Percentiles rank a stretch among this genome's conserved stretches.
Conservation (phyloP, 768 basidiomycete genomes). For the Kwoniella dendrophila region DNA sequence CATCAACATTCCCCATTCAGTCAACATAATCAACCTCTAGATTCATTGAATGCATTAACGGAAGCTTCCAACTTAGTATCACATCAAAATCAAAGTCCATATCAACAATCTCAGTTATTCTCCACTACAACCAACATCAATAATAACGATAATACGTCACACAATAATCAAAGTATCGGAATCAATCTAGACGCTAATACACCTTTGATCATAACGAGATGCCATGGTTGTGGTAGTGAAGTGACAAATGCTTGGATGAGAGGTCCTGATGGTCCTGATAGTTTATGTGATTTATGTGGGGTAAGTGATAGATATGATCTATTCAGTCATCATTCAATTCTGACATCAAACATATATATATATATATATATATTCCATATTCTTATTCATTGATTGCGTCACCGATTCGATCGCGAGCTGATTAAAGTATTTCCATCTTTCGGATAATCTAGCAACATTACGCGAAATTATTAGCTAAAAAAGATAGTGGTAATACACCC, state of each 20-base stretch:
- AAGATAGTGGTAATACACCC: constrained; percentile 5
- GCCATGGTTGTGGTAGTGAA: constrained; percentile 40
- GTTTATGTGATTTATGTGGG: constrained; percentile 46
- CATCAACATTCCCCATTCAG: background rate
- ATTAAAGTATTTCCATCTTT: no score
- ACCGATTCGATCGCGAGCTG: no score
- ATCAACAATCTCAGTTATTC: background rate
- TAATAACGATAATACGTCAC: background rate
- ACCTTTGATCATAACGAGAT: constrained; percentile 13
- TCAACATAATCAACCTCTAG: background rate
- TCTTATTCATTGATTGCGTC: no score
- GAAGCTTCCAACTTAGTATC: constrained; percentile 13
- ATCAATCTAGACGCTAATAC: background rate
- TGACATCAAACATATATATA: no score
- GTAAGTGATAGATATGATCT: constrained; percentile 28
- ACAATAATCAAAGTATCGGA: background rate
- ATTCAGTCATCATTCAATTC: no score
- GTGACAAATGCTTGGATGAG: constrained; percentile 41
- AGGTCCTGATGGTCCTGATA: constrained; percentile 48
- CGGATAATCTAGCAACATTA: constrained; percentile 27
- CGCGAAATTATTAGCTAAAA: constrained; percentile 28
- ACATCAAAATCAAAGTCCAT: background rate
- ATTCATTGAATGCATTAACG: constrained; percentile 8
- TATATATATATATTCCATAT: no score
- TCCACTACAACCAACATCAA: background rate